phyloP scores from a whole-genome alignment of 768 basidiomycete genomes.

The Myochromella boudieri region DNA sequence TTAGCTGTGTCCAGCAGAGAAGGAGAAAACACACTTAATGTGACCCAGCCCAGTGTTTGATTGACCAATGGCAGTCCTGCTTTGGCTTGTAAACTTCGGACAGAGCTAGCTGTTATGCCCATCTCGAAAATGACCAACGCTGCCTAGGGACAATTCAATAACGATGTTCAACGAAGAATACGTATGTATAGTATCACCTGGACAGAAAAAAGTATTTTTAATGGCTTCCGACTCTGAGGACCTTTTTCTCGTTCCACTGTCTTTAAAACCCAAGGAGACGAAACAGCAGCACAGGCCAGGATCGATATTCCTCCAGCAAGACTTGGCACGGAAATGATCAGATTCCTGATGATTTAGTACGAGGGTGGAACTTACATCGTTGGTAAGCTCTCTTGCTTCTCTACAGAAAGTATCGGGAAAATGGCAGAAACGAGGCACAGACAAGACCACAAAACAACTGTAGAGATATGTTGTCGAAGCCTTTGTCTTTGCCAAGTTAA shows the following conservation, averaged over 20 bases:
- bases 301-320: constrained; percentile 48
- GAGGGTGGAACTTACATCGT: constrained; percentile 50
- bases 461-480: constrained; percentile 21
- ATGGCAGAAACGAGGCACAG: constrained; percentile 56
- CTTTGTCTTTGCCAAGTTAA: constrained; percentile 44
- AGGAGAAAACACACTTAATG: constrained; percentile 45
- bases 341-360: background rate
- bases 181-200: constrained; percentile 19
- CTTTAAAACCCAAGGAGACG: constrained; percentile 9
- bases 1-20: background rate
- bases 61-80: constrained; percentile 60
- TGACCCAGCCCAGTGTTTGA: constrained; percentile 63
- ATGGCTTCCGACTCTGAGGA: constrained; percentile 3
- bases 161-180: background rate
- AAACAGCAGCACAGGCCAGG: constrained; percentile 31
- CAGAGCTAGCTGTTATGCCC: constrained; percentile 57
- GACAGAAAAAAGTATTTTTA: constrained; percentile 9
- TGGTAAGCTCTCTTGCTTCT: constrained; percentile 62
- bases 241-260: constrained; percentile 10
- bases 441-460: constrained; percentile 41
- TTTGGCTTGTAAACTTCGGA: constrained; percentile 61
- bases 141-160: constrained; percentile 41
- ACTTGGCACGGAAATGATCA: constrained; percentile 25
- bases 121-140: constrained; percentile 46
- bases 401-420: constrained; percentile 73